Base-by-base conservation (phyloP, 257 asterid genomes). In the Henckelia pumila region DNA sequence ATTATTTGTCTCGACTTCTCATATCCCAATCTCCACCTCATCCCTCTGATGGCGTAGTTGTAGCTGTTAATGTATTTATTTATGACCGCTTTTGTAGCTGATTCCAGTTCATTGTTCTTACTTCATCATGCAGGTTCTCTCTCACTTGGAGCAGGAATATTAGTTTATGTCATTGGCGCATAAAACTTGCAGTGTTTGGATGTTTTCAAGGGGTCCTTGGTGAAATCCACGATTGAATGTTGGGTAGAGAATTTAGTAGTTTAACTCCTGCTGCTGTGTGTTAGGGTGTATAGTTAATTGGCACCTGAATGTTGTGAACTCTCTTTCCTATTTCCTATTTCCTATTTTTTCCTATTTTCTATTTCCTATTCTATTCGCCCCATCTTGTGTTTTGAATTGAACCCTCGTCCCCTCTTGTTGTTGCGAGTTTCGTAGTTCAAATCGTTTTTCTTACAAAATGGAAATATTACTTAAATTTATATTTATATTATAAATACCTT, bases 71-170 rank as follows among this genome's bases (percentile, higher is more conserved):
- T 50, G 29, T n/a, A 25, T 17, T 37, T 1, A 9, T 24, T 72
- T 19, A 23, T 61, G 9, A 30, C 24, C 35, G 66, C 20, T 56
- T 25, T 58, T 1, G 35, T 52, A 16, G 16, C 50, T 64, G 52
- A 76, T 59, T 25, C 61, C n/a, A 33, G 56, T 63, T 21, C 35
- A 57, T 67, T 29, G 29, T 59, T 64, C 47, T 4, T 66, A 22
- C 59, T 73, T 62, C 60, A 37, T 50, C 29, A n/a, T 76, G 78
- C 89, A 86, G 95, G 86, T 78, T 65, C 40, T 67, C 30, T 21
- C 33, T 71, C 75, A 52, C 65, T 33, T 33, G 78, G 67, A 73
- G 79, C 67, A 24, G 65, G 83, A 28, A 28, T 28, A 63, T 16
- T 57, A 8, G 53, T 78, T 75, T 64, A 63, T 72, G 69, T 29